These are phyloP conservation scores for Aspergillus affinis DNA, from an alignment of 495 filamentous ascomycete species.

Conservation along the genomic window DNA sequence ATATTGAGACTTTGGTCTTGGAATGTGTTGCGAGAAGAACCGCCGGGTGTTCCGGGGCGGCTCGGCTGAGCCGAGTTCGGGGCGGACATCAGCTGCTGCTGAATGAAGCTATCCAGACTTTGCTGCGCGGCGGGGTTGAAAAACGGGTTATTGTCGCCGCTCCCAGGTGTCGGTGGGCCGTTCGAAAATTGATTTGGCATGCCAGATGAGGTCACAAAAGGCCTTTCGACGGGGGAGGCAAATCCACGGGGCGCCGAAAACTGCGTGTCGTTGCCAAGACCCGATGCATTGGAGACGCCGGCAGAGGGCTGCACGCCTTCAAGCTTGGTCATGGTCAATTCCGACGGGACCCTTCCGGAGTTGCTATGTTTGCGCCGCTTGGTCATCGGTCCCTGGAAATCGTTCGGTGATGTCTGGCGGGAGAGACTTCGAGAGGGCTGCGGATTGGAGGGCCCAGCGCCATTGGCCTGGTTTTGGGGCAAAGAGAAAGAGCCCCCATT, in stretches of 20 bases:
- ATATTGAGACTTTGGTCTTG: conserved; percentile 38
- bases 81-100: conserved; percentile 62
- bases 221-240: conserved; percentile 45
- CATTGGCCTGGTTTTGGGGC: conserved; percentile 35
- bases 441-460: conserved; percentile 40
- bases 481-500: conserved; percentile 37
- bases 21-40: conserved; percentile 45
- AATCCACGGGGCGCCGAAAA: conserved; percentile 42
- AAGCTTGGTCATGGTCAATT: conserved; percentile 76
- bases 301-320: conserved; percentile 51
- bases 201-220: conserved; percentile 47
- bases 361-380: conserved; percentile 77
- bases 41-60: conserved; percentile 44
- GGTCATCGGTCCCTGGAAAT: conserved; percentile 55
- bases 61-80: conserved; percentile 62
- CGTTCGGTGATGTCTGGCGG: conserved; percentile 67
- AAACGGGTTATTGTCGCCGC: conserved; percentile 53
- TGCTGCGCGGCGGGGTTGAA: conserved; percentile 49
- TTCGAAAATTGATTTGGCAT: conserved; percentile 52
- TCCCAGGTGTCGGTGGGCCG: conserved; percentile 64
- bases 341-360: conserved; percentile 63
- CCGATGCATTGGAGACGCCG: conserved; percentile 21
- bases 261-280: conserved; percentile 37
- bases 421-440: conserved; percentile 65
- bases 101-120: conserved; percentile 57